Conservation (phyloP, 2,329 filamentous ascomycete species). For the Exophiala sideris region DNA sequence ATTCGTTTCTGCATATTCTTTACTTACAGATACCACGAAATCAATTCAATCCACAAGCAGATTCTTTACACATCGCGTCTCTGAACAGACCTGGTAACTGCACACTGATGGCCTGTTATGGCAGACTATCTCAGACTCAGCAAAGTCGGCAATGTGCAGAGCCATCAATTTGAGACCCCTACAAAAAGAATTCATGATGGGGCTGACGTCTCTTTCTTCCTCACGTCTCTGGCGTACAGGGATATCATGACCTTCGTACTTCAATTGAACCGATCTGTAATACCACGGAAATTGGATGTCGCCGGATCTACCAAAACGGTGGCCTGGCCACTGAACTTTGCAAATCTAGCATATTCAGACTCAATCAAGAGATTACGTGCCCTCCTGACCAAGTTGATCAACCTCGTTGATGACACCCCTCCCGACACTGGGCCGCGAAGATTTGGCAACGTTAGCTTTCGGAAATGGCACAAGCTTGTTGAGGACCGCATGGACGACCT, state of each 20-base stretch:
- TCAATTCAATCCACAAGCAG: not conserved
- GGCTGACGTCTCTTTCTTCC: slow-evolving; percentile 75
- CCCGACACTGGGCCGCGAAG: slow-evolving; percentile 81
- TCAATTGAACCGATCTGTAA: slow-evolving; percentile 84
- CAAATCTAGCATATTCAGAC: slow-evolving; percentile 48
- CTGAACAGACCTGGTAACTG: too few relatives aligned
- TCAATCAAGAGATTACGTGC: slow-evolving; percentile 63
- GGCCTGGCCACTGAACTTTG: slow-evolving; percentile 49
- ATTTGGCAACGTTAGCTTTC: slow-evolving; percentile 89
- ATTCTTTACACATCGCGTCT: not conserved
- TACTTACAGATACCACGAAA: not conserved
- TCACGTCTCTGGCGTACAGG: slow-evolving; percentile 75
- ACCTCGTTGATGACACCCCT: slow-evolving; percentile 71
- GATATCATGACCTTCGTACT: slow-evolving; percentile 85
- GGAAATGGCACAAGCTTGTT: slow-evolving; percentile 73
- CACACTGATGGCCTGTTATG: slow-evolving; percentile 4
- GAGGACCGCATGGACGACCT: slow-evolving; percentile 58
- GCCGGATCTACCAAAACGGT: slow-evolving; percentile 41
- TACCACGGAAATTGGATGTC: slow-evolving; percentile 57
- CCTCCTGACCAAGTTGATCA: slow-evolving; percentile 63
- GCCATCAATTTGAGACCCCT: slow-evolving; percentile 64
- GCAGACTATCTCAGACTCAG: slow-evolving; percentile 2
- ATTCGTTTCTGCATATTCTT: not conserved
- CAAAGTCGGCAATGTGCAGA: slow-evolving; percentile 9
- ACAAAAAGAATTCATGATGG: slow-evolving; percentile 81